Percentiles rank a stretch among this genome's conserved stretches.
phyloP scores from a whole-genome alignment of 371 early-diverging fungal species.

The Vittaforma corneae region DNA sequence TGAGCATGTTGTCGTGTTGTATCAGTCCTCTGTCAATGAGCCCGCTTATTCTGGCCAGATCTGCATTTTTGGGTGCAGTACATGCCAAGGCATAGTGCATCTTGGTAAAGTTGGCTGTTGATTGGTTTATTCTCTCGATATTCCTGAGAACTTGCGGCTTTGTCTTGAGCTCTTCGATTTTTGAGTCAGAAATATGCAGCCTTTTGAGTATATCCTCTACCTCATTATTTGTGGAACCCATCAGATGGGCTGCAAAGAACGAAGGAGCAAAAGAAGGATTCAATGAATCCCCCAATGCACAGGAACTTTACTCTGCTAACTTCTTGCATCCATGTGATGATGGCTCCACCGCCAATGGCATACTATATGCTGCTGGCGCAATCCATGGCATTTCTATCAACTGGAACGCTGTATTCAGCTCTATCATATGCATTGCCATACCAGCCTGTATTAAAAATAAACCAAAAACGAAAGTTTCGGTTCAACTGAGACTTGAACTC shows the following conservation, averaged over 20 bases:
- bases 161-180: constrained; percentile 32
- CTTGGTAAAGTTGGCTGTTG: constrained; percentile 18
- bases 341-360: background rate
- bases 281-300: no score
- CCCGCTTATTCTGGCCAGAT: constrained; percentile 21
- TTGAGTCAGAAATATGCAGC: constrained; percentile 32
- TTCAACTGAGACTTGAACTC: constrained; percentile 43
- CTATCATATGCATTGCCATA: no score
- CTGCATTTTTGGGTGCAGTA: constrained; percentile 33
- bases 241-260: no score
- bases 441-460: no score
- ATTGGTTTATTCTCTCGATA: constrained; percentile 19
- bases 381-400: background rate
- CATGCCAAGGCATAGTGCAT: constrained; percentile 43
- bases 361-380: background rate
- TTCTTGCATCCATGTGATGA: no score
- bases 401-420: background rate
- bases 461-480: no score
- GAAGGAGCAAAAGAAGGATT: no score
- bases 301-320: no score
- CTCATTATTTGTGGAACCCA: constrained; percentile 3
- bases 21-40: constrained; percentile 23
- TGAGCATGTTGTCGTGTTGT: constrained; percentile 40
- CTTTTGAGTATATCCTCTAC: constrained; percentile 30
- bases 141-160: constrained; percentile 39